A percentile compares a stretch with the other conserved stretches of the same genome.
Conservation (phyloP, 2,329 filamentous ascomycete species). For the Colletotrichum musae region DNA sequence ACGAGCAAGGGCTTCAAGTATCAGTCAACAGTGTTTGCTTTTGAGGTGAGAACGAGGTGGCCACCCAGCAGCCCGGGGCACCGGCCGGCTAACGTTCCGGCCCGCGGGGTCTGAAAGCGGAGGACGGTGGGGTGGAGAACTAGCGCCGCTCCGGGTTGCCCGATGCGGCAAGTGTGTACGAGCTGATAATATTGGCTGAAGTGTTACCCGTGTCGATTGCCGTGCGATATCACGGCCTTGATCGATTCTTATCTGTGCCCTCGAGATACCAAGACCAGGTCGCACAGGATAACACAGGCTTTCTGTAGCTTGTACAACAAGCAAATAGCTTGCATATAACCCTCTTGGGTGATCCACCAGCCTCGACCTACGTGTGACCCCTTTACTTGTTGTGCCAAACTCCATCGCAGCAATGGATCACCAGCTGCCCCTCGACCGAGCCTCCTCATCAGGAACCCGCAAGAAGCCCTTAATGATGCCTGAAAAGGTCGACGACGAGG, state of each 20-base stretch:
- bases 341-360: too few relatives aligned
- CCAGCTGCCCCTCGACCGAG: not conserved
- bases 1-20: too few relatives aligned
- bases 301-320: too few relatives aligned
- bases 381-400: not conserved
- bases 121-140: not conserved
- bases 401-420: not conserved
- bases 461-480: constrained; percentile 8
- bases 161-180: constrained; percentile 14
- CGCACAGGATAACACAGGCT: too few relatives aligned
- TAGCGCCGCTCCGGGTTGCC: constrained; percentile 6
- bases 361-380: too few relatives aligned
- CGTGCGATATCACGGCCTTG: too few relatives aligned
- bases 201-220: too few relatives aligned
- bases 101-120: not conserved
- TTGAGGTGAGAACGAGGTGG: not conserved
- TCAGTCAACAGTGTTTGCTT: not conserved
- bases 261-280: not conserved
- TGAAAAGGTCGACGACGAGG: not conserved
- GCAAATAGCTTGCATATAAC: too few relatives aligned
- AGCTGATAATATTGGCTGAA: constrained; percentile 10
- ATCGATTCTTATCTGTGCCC: too few relatives aligned
- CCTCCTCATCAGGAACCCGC: not conserved
- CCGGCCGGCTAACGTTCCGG: not conserved
- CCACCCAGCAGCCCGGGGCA: not conserved